Evolutionary conservation across 768 basidiomycete species (phyloP), one percentile per base, ranked within the genome.

Genomic region (Termitomyces sp.): DNA sequence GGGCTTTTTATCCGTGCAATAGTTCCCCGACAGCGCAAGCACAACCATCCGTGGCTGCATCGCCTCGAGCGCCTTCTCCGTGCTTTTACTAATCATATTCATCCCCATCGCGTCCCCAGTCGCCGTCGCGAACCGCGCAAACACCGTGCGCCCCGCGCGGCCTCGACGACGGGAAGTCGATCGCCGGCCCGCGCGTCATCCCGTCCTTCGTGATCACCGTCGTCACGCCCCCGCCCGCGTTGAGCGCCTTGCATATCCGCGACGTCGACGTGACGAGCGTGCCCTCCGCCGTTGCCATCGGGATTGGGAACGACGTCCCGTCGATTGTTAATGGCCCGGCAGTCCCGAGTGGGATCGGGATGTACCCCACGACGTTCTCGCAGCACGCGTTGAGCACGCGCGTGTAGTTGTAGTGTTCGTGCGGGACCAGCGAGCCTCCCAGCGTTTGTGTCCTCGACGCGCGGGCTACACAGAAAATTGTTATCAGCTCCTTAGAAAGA

Each of bases 281-380:
- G 59, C 97, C 97, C 71, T 99, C 97, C 20, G 97, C 94, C 6
- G 97, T 99, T 44, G 96, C 97, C 97, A 99, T 98, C 6, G 96
- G 97, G 65, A 99, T 95, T 44, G 87, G 65, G 85, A 85, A 33
- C 2, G 33, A 33, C 44, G 81, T 75, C 30, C 92, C 94, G 65
- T 98, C 96, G 67, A 99, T 82, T 46, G 83, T 90, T 36, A 99
- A 84, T 3, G 97, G 97, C 2, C 97, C 97, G 16, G 97, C 97
- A 59, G 98, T 88, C 64, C 97, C 97, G 53, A 98, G 86, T 0
- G 97, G 97, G 36, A 99, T 73, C 43, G 96, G 97, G 70, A 98
- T 93, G 73, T 92, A 99, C 33, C 97, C 97, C 49, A 98, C 84
- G 53, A 99, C 97, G 71, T 99, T 98, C 75, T 99, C 97, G 1